A percentile compares a stretch with the other conserved stretches of the same genome.
Conservation (phyloP, 1,284 basidiomycete species). For the Leccinum fallax region DNA sequence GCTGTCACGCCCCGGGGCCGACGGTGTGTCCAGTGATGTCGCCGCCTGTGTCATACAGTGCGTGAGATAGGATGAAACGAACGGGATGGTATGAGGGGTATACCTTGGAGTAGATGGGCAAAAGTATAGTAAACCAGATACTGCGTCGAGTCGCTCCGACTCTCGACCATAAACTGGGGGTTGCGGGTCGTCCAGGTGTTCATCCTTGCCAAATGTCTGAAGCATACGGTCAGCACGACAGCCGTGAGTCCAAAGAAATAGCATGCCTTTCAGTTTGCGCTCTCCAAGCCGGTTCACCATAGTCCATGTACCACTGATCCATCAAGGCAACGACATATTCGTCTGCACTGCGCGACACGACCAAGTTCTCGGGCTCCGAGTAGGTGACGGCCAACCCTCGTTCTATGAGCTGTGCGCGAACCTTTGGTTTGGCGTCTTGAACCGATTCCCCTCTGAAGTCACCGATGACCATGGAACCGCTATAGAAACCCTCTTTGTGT, state of each 20-base stretch:
- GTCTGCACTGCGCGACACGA: constrained; percentile 88
- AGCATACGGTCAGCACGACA: neutral
- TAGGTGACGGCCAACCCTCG: constrained; percentile 84
- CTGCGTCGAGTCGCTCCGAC: constrained; percentile 95
- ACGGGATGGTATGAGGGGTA: constrained; percentile 19
- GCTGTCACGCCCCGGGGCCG: constrained; percentile 60
- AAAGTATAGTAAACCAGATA: constrained; percentile 99
- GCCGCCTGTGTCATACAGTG: neutral
- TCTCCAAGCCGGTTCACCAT: constrained; percentile 63
- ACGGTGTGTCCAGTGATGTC: too few species aligned
- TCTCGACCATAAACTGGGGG: constrained; percentile 95
- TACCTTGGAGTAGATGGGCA: constrained; percentile 85
- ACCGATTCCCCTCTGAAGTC: constrained; percentile 88
- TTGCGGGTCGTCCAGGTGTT: constrained; percentile 92
- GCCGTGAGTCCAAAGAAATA: constrained; percentile 34
- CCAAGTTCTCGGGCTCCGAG: constrained; percentile 93
- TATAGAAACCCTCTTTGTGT: constrained; percentile 99
- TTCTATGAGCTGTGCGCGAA: constrained; percentile 84
- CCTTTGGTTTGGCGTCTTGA: constrained; percentile 90
- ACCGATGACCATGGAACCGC: constrained; percentile 87
- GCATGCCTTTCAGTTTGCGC: constrained; percentile 83
- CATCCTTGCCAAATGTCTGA: constrained; percentile 84
- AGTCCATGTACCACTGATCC: constrained; percentile 98
- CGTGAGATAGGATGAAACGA: constrained; percentile 1
- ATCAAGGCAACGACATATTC: constrained; percentile 98